phyloP scores from a whole-genome alignment of 768 basidiomycete species.

The Russula virescens region DNA sequence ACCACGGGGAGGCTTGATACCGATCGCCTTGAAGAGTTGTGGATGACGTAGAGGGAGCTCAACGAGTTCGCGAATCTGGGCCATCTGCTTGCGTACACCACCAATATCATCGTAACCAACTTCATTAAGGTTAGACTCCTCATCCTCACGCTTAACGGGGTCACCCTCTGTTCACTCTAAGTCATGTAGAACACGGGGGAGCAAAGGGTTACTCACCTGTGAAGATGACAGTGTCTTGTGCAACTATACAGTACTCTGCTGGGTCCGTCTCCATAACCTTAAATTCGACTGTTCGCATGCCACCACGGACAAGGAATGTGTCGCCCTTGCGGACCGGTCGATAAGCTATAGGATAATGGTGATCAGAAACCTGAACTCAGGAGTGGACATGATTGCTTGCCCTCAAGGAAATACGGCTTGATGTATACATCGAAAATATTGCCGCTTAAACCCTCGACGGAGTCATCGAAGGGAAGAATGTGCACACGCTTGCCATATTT shows the following conservation, averaged over 20 bases:
- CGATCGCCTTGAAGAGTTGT: slow-evolving; percentile 99
- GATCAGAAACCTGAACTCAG: neutral
- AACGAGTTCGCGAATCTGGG: slow-evolving; percentile 98
- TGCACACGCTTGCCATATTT: slow-evolving; percentile 99
- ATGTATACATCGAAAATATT: slow-evolving; percentile 99
- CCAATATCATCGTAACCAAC: slow-evolving; percentile 99
- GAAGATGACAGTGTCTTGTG: slow-evolving; percentile 97
- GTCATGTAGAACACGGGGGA: neutral
- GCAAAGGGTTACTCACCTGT: slow-evolving; percentile 48
- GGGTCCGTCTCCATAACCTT: slow-evolving; percentile 99
- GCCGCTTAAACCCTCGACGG: slow-evolving; percentile 93
- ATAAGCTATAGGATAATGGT: slow-evolving; percentile 38
- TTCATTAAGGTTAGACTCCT: slow-evolving; percentile 92
- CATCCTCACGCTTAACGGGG: slow-evolving; percentile 97
- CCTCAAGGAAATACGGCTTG: slow-evolving; percentile 98
- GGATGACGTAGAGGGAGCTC: slow-evolving; percentile 97
- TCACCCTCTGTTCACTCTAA: slow-evolving; percentile 71
- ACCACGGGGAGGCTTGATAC: slow-evolving; percentile 99
- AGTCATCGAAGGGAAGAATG: slow-evolving; percentile 96
- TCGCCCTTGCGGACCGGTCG: slow-evolving; percentile 95
- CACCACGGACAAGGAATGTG: slow-evolving; percentile 98
- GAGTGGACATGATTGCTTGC: slow-evolving; percentile 34
- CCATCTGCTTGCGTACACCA: slow-evolving; percentile 99
- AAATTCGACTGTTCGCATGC: slow-evolving; percentile 98
- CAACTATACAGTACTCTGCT: slow-evolving; percentile 96